Percentiles rank a stretch among this genome's conserved stretches.
These are phyloP conservation scores for Inonotus obliquus DNA, from an alignment of 1,284 basidiomycete species.

Conservation along the genomic window DNA sequence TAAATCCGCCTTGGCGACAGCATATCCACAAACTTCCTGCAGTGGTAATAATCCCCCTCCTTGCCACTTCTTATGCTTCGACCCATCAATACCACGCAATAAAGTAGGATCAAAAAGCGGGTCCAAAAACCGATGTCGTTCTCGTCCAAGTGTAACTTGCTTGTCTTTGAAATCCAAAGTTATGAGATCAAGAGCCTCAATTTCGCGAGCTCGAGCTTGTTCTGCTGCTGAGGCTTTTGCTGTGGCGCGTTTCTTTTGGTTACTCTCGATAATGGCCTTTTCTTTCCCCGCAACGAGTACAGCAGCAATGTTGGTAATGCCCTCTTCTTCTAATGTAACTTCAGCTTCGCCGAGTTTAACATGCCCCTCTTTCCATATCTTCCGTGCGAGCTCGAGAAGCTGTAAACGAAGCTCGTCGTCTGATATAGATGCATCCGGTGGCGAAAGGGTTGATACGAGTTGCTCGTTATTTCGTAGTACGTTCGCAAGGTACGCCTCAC, in stretches of 20 bases:
- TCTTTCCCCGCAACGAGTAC: constrained; percentile 78
- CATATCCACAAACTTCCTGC: constrained; percentile 60
- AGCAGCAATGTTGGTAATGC: constrained; percentile 80
- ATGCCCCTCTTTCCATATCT: constrained; percentile 56
- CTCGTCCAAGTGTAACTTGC: constrained; percentile 77
- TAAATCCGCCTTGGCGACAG: constrained; percentile 53
- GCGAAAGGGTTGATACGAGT: constrained; percentile 60
- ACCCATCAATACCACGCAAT: constrained; percentile 29
- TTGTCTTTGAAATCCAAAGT: constrained; percentile 69
- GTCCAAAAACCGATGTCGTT: constrained; percentile 87
- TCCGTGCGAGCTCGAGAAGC: constrained; percentile 54
- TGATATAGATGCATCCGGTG: constrained; percentile 41
- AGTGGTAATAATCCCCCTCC: constrained; percentile 38
- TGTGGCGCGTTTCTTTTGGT: constrained; percentile 71
- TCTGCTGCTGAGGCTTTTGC: constrained; percentile 76
- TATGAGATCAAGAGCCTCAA: constrained; percentile 76
- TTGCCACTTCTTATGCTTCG: constrained; percentile 16
- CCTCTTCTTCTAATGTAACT: constrained; percentile 70
- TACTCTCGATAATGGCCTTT: constrained; percentile 75
- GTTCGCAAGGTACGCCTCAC: constrained; percentile 70
- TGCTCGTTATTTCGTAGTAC: constrained; percentile 59
- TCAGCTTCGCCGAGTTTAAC: constrained; percentile 72
- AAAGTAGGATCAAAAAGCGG: constrained; percentile 77
- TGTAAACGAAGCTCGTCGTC: constrained; percentile 42
- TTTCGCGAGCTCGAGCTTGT: constrained; percentile 72